These are phyloP conservation scores for Bassia scoparia DNA, from an alignment of 148 eudicot species.

Conservation along the genomic window DNA sequence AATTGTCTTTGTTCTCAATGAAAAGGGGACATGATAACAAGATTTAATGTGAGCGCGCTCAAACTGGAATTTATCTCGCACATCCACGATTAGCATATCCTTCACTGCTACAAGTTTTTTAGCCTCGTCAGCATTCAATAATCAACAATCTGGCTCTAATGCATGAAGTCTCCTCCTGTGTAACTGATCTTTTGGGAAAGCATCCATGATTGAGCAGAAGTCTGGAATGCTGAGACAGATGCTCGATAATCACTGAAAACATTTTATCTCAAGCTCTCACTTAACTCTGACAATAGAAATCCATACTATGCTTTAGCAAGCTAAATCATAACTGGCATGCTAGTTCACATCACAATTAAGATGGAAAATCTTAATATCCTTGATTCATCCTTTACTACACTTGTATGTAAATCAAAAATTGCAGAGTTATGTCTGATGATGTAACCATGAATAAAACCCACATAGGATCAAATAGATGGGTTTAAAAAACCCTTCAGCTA, in stretches of 20 bases:
- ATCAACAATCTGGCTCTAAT: constrained; percentile 61
- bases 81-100: constrained; percentile 77
- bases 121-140: constrained; percentile 78
- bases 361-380: not conserved
- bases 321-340: not conserved
- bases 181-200: constrained; percentile 31
- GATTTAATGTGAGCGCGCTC: constrained; percentile 83
- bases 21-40: constrained; percentile 80
- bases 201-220: constrained; percentile 28
- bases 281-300: constrained; percentile 1
- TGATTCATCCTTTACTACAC: no score
- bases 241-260: constrained; percentile 63
- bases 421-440: no score
- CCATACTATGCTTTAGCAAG: not conserved
- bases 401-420: no score
- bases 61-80: constrained; percentile 65
- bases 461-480: no score
- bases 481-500: no score
- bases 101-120: constrained; percentile 57
- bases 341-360: not conserved
- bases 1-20: constrained; percentile 79
- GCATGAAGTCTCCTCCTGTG: constrained; percentile 31
- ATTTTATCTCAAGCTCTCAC: constrained; percentile 34
- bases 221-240: constrained; percentile 49
- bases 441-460: no score